Evolutionary conservation across 306 rosid species (phyloP).

Genomic region (Benincasa hispida): DNA sequence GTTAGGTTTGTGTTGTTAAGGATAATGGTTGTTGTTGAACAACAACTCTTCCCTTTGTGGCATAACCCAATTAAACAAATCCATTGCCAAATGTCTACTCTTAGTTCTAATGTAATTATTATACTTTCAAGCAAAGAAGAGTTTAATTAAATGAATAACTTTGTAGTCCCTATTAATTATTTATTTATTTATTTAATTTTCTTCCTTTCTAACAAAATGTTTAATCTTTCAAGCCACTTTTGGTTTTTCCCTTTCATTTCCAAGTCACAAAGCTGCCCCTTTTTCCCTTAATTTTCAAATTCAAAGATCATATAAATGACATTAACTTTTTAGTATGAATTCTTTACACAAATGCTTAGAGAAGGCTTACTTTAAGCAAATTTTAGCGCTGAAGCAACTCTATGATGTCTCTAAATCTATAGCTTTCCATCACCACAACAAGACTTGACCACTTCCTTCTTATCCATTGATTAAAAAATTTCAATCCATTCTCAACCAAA

Average conservation of each 20-base stretch:
- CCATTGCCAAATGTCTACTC: constrained; percentile 6
- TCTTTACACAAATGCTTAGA: neutral
- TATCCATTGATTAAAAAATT: constrained; percentile 7
- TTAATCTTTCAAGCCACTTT: constrained; percentile 68
- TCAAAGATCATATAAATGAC: neutral
- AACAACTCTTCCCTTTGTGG: neutral
- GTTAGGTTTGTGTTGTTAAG: neutral
- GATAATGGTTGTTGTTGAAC: neutral
- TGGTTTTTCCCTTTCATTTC: constrained; percentile 37
- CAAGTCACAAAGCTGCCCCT: too few relatives aligned
- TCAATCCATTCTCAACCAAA: neutral
- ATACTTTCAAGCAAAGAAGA: constrained; percentile 79
- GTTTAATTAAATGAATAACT: neutral
- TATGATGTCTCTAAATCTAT: constrained; percentile 15
- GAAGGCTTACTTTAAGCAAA: constrained; percentile 18
- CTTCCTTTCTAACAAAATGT: neutral
- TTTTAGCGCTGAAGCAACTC: constrained; percentile 82
- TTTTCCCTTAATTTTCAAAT: neutral
- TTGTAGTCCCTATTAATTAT: neutral
- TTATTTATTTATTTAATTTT: too few relatives aligned
- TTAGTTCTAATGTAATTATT: constrained; percentile 3
- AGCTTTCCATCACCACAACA: constrained; percentile 29
- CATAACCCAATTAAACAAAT: neutral
- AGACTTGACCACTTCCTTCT: neutral
- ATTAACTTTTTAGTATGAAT: neutral